Conservation (phyloP, 129 eudicot genomes). For the Escallonia herrerae region DNA sequence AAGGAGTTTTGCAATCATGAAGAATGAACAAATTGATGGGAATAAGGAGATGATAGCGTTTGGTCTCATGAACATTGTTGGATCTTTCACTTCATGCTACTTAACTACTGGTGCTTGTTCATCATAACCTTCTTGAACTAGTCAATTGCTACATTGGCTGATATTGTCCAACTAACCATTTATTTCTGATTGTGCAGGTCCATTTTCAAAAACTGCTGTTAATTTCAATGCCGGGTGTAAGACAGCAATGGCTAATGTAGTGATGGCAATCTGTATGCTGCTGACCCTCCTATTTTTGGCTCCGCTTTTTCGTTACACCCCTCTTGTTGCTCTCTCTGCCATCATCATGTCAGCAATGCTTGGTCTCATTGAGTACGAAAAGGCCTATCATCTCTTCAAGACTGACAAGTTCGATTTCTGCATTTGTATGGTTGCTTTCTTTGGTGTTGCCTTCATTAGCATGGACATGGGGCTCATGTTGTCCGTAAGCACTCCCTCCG, state of each 20-base stretch:
- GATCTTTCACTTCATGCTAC: constrained; percentile 93
- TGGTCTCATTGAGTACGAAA: constrained; percentile 70
- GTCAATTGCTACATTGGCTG: not conserved
- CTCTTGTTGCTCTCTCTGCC: constrained; percentile 88
- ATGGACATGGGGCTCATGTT: constrained; percentile 85
- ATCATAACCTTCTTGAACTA: not conserved
- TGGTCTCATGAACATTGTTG: constrained; percentile 94
- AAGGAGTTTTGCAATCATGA: constrained; percentile 82
- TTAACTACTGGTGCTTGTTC: constrained; percentile 66
- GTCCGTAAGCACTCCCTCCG: constrained; percentile 36
- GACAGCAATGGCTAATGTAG: constrained; percentile 70
- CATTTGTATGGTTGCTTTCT: constrained; percentile 80
- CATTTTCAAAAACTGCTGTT: constrained; percentile 93
- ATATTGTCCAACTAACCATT: not conserved
- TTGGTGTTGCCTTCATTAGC: constrained; percentile 83
- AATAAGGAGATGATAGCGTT: constrained; percentile 97
- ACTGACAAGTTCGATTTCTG: constrained; percentile 84
- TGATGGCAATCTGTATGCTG: constrained; percentile 76
- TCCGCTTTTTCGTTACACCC: constrained; percentile 80
- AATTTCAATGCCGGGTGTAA: constrained; percentile 84
- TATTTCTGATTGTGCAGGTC: constrained; percentile 44
- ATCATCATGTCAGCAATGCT: constrained; percentile 95
- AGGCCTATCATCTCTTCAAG: constrained; percentile 62
- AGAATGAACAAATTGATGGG: constrained; percentile 78
- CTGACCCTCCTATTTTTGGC: constrained; percentile 74